Conservation (phyloP, 139 green algal genomes). For the Penium margaritaceum region DNA sequence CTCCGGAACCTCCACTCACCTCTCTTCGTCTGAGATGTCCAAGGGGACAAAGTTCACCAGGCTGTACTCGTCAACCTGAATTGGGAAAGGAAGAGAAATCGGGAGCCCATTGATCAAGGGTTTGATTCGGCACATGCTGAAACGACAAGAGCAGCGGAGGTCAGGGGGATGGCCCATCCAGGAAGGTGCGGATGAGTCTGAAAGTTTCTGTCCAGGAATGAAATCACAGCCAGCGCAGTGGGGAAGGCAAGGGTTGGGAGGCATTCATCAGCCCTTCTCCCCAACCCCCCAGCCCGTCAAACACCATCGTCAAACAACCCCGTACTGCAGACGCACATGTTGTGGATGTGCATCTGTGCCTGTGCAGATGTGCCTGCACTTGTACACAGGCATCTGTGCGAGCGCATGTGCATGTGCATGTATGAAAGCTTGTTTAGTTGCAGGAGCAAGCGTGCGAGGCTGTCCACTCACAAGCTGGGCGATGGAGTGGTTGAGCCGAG, state of each 20-base stretch:
- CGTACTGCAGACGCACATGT: too few species aligned
- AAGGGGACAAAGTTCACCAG: slow-evolving; percentile 50
- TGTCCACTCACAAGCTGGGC: slow-evolving; percentile 40
- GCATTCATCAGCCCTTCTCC: not conserved
- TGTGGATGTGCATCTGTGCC: not conserved
- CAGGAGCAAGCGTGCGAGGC: too few species aligned
- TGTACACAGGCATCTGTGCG: not conserved
- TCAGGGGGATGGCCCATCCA: too few species aligned
- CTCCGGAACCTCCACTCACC: too few species aligned
- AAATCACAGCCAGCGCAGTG: not conserved
- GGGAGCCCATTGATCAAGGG: too few species aligned
- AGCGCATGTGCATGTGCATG: not conserved
- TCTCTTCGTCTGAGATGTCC: slow-evolving; percentile 48
- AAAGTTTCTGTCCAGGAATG: too few species aligned
- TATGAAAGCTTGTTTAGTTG: too few species aligned
- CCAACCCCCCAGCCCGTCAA: not conserved
- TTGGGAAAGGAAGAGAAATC: slow-evolving; percentile 10
- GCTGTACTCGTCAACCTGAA: slow-evolving; percentile 49
- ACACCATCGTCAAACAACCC: too few species aligned
- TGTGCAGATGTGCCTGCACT: not conserved
- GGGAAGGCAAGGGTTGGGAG: not conserved
- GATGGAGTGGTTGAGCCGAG: slow-evolving; percentile 44
- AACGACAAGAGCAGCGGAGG: not conserved
- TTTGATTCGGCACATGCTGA: too few species aligned
- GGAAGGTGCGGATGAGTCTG: too few species aligned